Conservation (phyloP, 306 rosid species). For the Oxytropis ochrocephala region DNA sequence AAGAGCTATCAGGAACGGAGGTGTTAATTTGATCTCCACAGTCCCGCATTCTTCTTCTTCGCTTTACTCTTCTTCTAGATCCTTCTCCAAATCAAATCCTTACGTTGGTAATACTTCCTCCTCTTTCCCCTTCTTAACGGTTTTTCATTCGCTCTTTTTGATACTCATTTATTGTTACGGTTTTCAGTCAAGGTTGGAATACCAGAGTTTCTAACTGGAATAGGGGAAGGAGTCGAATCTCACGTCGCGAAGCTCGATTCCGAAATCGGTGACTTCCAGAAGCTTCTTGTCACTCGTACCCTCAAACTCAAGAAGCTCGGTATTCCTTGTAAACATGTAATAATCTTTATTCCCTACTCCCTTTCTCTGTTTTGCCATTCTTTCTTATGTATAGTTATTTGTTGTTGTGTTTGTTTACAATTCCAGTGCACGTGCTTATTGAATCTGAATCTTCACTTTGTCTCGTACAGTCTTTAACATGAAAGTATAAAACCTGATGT, state of each 20-base stretch:
- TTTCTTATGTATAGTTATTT: not conserved
- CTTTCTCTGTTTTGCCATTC: not conserved
- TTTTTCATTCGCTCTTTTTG: too few relatives aligned
- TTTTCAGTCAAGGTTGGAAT: conserved; percentile 77
- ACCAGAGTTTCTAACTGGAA: conserved; percentile 71
- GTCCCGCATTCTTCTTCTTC: conserved; percentile 18
- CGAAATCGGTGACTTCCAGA: conserved; percentile 77
- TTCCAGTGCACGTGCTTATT: conserved; percentile 14
- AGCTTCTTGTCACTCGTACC: conserved; percentile 72
- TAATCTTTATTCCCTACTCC: not conserved
- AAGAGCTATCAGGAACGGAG: conserved; percentile 16
- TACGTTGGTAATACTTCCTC: conserved; percentile 32
- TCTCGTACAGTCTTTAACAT: not conserved
- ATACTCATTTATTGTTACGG: not conserved
- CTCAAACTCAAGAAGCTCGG: conserved; percentile 79
- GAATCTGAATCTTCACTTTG: not conserved
- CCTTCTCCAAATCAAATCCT: conserved; percentile 53
- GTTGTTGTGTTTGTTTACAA: not conserved
- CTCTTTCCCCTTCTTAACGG: not conserved
- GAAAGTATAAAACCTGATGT: not conserved
- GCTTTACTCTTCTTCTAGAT: conserved; percentile 30
- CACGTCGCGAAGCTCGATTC: conserved; percentile 71
- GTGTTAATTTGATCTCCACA: conserved; percentile 1
- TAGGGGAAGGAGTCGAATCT: conserved; percentile 74
- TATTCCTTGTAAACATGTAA: conserved; percentile 80